These are phyloP conservation scores for Pichia terricola DNA, from an alignment of 1,139 yeast species.

Conservation along the genomic window DNA sequence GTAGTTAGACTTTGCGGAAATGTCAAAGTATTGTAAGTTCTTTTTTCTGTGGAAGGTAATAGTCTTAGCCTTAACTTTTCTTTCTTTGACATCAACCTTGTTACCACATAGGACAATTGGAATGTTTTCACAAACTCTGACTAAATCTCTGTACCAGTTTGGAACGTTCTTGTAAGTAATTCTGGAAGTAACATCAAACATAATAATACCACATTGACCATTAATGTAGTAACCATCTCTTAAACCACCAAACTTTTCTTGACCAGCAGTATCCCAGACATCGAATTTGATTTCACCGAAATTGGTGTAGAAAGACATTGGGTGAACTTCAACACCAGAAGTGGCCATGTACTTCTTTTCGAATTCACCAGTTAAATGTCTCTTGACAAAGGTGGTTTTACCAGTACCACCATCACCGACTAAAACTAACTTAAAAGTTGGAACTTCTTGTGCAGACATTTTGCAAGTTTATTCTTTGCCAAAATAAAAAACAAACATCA, in stretches of 20 bases:
- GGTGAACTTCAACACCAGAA: slow-evolving; percentile 98
- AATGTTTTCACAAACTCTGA: slow-evolving; percentile 98
- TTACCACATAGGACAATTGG: slow-evolving; percentile 99
- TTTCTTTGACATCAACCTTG: slow-evolving; percentile 99
- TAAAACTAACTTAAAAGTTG: slow-evolving; percentile 94
- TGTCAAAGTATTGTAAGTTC: slow-evolving; percentile 98
- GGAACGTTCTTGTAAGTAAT: slow-evolving; percentile 99
- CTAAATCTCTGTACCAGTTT: slow-evolving; percentile 99
- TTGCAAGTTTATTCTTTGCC: slow-evolving; percentile 9
- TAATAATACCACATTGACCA: slow-evolving; percentile 99
- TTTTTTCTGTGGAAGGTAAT: slow-evolving; percentile 99
- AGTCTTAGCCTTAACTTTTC: slow-evolving; percentile 99
- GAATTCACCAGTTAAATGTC: slow-evolving; percentile 99
- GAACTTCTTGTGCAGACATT: slow-evolving; percentile 64
- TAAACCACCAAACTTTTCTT: slow-evolving; percentile 98
- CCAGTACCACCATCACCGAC: slow-evolving; percentile 99
- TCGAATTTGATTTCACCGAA: slow-evolving; percentile 98
- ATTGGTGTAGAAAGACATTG: slow-evolving; percentile 96
- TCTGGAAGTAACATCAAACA: slow-evolving; percentile 99
- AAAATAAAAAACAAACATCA: background rate
- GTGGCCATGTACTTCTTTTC: slow-evolving; percentile 99
- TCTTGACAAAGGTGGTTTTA: slow-evolving; percentile 98
- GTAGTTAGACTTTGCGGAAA: slow-evolving; percentile 98
- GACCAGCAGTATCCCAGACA: slow-evolving; percentile 99
- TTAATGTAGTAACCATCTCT: slow-evolving; percentile 99